Base-by-base conservation (phyloP, 78 protist genomes). In the Neovahlkampfia damariscottae region DNA sequence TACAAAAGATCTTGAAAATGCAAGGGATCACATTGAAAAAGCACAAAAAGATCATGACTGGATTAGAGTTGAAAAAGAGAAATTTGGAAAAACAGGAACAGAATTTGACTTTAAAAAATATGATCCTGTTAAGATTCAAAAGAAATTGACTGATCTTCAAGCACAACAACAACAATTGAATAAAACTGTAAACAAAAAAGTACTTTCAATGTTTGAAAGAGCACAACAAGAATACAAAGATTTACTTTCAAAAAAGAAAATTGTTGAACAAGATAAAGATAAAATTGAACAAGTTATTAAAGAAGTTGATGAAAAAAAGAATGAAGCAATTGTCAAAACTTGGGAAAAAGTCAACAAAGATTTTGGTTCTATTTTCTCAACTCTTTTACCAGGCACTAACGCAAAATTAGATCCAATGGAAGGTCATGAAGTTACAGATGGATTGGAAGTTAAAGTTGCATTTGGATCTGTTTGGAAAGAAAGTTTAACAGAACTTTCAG, bases 381-480 rank as follows among this genome's bases (percentile, higher is more conserved):
- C 91, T 0, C 85, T 95, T 2, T 81, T 98, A 59, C 99, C 99
- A 2, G 96, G 97, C 10, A 74, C 97, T 1, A 30, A 32, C 10
- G 93, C 96, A 8, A 86, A 77, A 74, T 71, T 94, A 2, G 19
- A 19, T 86, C 34, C 36, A 3, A 19, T 30, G 84, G 3, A 70
- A 62, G 38, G 80, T 80, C 34, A 78, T 74, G 9, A 2, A 8
- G 32, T 31, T 1, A 1, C 70, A 69, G 38, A 39, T 66, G 96
- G 96, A 0, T 40, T 92, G 67, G 67, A 76, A 29, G 29, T 93
- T 36, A 8, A 29, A 30, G 99, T 96, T 2, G 98, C 95, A 9
- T 89, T 98, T 67, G 96, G 96, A 41, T 87, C 38, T 3, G 86
- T 72, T 29, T 97, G 99, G 99, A 97, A 98, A 86, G 94, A 95